Base-by-base conservation (phyloP, 2,329 filamentous ascomycete genomes). In the Arthrobotrys sinensis region DNA sequence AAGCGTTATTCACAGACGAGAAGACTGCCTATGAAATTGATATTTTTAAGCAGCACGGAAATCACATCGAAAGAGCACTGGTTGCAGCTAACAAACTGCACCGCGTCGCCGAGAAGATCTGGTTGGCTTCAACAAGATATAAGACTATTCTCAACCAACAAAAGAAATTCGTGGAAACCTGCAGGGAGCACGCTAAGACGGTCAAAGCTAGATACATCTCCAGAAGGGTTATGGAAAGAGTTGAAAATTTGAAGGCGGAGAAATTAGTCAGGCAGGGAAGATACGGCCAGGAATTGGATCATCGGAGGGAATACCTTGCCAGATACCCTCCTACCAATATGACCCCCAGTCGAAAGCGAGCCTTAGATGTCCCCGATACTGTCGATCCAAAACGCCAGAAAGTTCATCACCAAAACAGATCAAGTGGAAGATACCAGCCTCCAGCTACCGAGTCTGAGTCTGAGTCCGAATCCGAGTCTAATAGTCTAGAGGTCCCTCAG, bases 21-120 rank as follows among this genome's bases (percentile, higher is more conserved):
- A 32, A 8, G n/a, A 38, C 4, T 19, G 34, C 7, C 4, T 46
- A 62, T 16, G 32, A 60, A n/a, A 28, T 53, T 10, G 36, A 55
- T 24, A 46, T 66, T 1, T 64, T 65, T 10, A 32, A 45, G 2
- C 38, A 57, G 6, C 36, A 63, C 19, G 5, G 38, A 0, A 14
- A 55, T 1, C 32, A 38, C 40, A 28, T 78, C 19, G 36, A 63
- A 4, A 8, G 11, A 4, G 65, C 62, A 8, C 4, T 68, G 1
- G 28, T 10, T 14, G 45, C 34, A 16, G 67, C 45, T 0, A 16
- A 66, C 12, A 50, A 34, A 2, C 28, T 78, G 1, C 14, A 68
- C n/a, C 52, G 52, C 3, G 46, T 48, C 8, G 63, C 75, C 4
- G 62, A 67, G 11, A 72, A 43, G 19, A 67, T 78, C 1, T 78